Percentiles rank a stretch among this genome's conserved stretches.
Evolutionary conservation across 1,284 basidiomycete genomes (phyloP).

Genomic region (Sanguinoderma infundibulare): DNA sequence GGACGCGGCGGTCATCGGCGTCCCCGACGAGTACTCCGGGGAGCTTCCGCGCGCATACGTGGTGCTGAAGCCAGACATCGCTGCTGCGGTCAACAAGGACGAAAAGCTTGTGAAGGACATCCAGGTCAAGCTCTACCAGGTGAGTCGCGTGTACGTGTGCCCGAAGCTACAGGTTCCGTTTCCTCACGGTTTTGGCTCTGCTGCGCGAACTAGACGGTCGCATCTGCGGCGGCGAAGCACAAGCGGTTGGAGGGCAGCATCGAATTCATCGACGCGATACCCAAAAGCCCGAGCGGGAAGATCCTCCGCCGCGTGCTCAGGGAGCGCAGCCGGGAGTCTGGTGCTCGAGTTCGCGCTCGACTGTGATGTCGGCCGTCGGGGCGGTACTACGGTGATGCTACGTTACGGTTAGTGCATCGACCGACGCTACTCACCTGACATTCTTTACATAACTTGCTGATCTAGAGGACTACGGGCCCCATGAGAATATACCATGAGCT

Average conservation of each 20-base stretch:
- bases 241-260: constrained; percentile 26
- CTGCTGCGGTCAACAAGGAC: constrained; percentile 5
- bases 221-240: constrained; percentile 16
- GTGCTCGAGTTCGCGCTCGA: not conserved
- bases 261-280: constrained; percentile 24
- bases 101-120: constrained; percentile 6
- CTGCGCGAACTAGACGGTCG: constrained; percentile 21
- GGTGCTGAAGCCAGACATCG: constrained; percentile 32
- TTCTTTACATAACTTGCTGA: too few species aligned
- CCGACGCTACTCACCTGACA: too few species aligned
- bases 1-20: constrained; percentile 63
- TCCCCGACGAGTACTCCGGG: constrained; percentile 51
- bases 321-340: constrained; percentile 5
- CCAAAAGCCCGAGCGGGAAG: constrained; percentile 29
- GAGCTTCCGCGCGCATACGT: constrained; percentile 50
- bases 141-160: not conserved
- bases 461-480: too few species aligned
- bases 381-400: too few species aligned
- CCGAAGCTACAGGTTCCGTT: not conserved
- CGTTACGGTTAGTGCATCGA: too few species aligned
- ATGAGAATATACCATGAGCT: too few species aligned
- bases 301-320: constrained; percentile 22
- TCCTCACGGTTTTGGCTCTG: not conserved
- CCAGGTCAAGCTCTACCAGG: constrained; percentile 3
- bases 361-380: too few species aligned